Conservation (phyloP, 169 alveolate genomes). For the Plasmodium relictum region DNA sequence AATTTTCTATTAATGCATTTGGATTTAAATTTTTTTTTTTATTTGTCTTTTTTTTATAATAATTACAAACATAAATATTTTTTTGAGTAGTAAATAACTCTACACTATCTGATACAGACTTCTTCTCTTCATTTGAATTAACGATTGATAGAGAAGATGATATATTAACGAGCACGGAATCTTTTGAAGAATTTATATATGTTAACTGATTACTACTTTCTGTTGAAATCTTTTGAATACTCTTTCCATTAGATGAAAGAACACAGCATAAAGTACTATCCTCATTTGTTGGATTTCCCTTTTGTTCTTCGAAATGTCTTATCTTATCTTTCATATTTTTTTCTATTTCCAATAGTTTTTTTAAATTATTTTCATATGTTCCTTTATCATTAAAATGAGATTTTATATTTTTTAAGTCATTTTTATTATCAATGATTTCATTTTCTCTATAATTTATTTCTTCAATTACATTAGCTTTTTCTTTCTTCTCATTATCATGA, state of each 20-base stretch:
- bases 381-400: background rate
- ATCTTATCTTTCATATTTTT: conserved; percentile 60
- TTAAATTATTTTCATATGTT: conserved; percentile 30
- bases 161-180: background rate
- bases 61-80: conserved; percentile 18
- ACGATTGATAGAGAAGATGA: background rate
- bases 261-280: too few relatives aligned
- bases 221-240: background rate
- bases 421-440: background rate
- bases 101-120: conserved; percentile 16
- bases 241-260: conserved; percentile 7
- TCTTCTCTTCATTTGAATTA: background rate
- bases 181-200: background rate
- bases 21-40: background rate
- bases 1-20: background rate
- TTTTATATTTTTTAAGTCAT: background rate
- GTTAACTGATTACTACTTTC: background rate
- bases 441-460: background rate
- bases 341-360: conserved; percentile 42
- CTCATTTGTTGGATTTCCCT: background rate
- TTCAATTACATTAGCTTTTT: background rate
- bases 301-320: conserved; percentile 8
- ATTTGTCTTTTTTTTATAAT: conserved; percentile 3
- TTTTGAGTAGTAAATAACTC: conserved; percentile 53
- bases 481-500: background rate